Evolutionary conservation across 176 grass and related monocot species (phyloP).

Genomic region (Tillandsia fasciculata): DNA sequence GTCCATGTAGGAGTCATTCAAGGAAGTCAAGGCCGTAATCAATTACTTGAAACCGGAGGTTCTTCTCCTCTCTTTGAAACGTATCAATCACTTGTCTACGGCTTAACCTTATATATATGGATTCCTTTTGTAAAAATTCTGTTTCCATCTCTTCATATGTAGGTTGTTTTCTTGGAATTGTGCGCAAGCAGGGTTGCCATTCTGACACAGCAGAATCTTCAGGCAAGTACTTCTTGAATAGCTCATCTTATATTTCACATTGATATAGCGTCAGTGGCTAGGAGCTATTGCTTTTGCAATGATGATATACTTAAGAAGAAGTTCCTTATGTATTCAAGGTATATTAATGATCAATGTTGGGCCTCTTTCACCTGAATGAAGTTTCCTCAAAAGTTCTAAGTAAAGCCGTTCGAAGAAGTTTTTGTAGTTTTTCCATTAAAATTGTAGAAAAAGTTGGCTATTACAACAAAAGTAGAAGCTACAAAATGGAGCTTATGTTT

Average conservation of each 20-base stretch:
- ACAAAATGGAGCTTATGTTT: too few species aligned
- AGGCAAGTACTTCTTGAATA: slow-evolving; percentile 29
- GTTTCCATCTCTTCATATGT: slow-evolving; percentile 8
- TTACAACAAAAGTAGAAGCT: too few species aligned
- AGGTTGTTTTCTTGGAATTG: slow-evolving; percentile 95
- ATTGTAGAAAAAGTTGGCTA: too few species aligned
- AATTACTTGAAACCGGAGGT: slow-evolving; percentile 87
- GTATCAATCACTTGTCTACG: slow-evolving; percentile 20
- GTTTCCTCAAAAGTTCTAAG: too few species aligned
- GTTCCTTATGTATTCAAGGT: background rate
- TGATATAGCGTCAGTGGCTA: too few species aligned
- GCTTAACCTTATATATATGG: slow-evolving; percentile 2
- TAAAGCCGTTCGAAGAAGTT: too few species aligned
- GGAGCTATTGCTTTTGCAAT: background rate
- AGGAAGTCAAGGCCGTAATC: slow-evolving; percentile 74
- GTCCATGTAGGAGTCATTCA: slow-evolving; percentile 71
- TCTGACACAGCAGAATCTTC: slow-evolving; percentile 65
- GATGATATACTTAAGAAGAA: background rate
- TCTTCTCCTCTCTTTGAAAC: slow-evolving; percentile 39
- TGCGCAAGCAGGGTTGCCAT: slow-evolving; percentile 67
- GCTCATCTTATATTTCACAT: background rate
- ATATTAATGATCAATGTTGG: background rate
- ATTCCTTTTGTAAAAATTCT: slow-evolving; percentile 2
- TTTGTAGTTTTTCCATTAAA: too few species aligned
- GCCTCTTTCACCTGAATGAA: too few species aligned